Evolutionary conservation across 352 stramenopile species (phyloP).

Genomic region (Phytophthora pinifolia): DNA sequence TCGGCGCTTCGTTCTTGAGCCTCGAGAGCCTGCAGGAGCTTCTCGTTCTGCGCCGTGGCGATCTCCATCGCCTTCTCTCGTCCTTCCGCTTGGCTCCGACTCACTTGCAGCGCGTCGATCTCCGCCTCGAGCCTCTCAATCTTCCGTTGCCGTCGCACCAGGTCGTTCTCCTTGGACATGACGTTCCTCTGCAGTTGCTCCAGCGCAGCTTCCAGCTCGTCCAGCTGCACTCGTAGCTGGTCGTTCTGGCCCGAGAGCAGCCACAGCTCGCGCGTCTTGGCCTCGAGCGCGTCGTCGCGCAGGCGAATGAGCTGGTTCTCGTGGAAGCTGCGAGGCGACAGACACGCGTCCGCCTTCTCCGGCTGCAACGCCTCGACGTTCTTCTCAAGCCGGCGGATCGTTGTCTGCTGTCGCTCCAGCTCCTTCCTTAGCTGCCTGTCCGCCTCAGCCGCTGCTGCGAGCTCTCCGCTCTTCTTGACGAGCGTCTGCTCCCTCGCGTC

Average conservation of each 20-base stretch:
- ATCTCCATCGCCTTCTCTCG: constrained; percentile 76
- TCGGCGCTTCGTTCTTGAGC: constrained; percentile 44
- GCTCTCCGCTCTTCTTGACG: constrained; percentile 36
- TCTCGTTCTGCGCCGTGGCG: constrained; percentile 70
- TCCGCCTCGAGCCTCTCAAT: constrained; percentile 62
- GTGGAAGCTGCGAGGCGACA: constrained; percentile 71
- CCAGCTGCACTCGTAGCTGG: constrained; percentile 59
- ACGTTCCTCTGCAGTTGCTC: constrained; percentile 61
- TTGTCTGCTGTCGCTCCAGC: constrained; percentile 37
- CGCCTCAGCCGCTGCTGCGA: constrained; percentile 22
- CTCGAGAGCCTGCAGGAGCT: constrained; percentile 63
- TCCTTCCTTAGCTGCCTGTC: constrained; percentile 50
- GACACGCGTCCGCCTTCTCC: constrained; percentile 51
- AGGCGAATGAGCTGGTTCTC: constrained; percentile 77
- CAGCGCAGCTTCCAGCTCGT: constrained; percentile 63
- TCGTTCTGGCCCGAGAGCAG: constrained; percentile 70
- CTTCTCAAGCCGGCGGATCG: constrained; percentile 50
- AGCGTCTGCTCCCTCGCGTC: constrained; percentile 53
- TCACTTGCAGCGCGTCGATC: constrained; percentile 55
- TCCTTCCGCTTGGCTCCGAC: constrained; percentile 49
- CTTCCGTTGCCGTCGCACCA: constrained; percentile 46
- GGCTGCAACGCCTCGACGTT: constrained; percentile 42
- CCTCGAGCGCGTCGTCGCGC: constrained; percentile 68
- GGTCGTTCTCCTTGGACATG: constrained; percentile 61
- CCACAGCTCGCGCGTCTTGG: constrained; percentile 73